phyloP scores from a whole-genome alignment of 441 rosid genomes.

The Melastoma candidum region DNA sequence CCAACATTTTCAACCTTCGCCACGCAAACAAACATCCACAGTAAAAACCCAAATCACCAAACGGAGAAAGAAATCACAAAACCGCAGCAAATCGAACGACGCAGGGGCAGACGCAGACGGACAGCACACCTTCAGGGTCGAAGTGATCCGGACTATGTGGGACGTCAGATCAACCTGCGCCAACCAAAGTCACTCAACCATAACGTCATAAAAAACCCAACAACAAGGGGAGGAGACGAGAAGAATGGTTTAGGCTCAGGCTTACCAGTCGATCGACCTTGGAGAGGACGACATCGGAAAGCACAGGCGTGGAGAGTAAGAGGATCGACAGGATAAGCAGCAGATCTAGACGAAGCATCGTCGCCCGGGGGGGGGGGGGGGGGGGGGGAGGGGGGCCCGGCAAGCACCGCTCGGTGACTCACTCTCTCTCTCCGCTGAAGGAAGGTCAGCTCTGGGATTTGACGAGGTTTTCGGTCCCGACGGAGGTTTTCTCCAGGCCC shows the following conservation, averaged over 20 bases:
- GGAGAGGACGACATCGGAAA: conserved; percentile 77
- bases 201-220: too few species aligned
- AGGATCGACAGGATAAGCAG: conserved; percentile 27
- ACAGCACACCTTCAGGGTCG: conserved; percentile 57
- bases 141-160: conserved; percentile 57
- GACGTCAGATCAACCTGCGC: conserved; percentile 82
- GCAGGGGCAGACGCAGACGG: neutral
- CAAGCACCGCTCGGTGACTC: too few species aligned
- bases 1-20: conserved; percentile 21
- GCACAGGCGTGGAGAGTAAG: conserved; percentile 39
- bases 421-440: too few species aligned
- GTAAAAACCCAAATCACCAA: neutral
- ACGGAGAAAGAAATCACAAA: neutral
- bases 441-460: too few species aligned
- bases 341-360: conserved; percentile 34
- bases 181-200: neutral
- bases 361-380: neutral
- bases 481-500: too few species aligned
- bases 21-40: too few species aligned
- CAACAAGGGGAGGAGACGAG: neutral
- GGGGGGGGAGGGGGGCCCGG: too few species aligned
- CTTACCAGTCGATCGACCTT: conserved; percentile 91
- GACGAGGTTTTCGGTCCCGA: too few species aligned
- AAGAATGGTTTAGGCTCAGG: conserved; percentile 3
- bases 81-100: neutral